phyloP scores from a whole-genome alignment of 371 early-diverging fungal genomes.

The Batrachochytrium dendrobatidis region DNA sequence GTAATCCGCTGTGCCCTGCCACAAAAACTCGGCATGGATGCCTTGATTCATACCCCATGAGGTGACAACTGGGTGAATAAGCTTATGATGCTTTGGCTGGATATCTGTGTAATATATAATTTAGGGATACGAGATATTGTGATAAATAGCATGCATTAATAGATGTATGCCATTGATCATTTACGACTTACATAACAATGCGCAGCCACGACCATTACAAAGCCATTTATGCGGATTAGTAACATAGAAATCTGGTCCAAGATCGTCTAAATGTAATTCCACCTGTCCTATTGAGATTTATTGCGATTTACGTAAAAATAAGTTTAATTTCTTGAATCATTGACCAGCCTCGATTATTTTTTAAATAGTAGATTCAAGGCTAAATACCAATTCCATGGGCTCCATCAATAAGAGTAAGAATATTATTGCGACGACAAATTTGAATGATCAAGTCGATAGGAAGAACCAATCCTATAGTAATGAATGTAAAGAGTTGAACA shows the following conservation, averaged over 20 bases:
- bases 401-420: slow-evolving; percentile 60
- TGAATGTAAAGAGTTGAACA: too few relatives aligned
- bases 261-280: slow-evolving; percentile 43
- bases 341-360: too few relatives aligned
- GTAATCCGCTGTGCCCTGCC: slow-evolving; percentile 46
- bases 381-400: slow-evolving; percentile 64
- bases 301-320: too few relatives aligned
- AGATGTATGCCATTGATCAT: too few relatives aligned
- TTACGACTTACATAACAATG: slow-evolving; percentile 45
- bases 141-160: too few relatives aligned
- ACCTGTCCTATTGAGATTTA: slow-evolving; percentile 45
- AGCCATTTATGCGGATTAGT: slow-evolving; percentile 74
- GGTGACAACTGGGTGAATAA: slow-evolving; percentile 43
- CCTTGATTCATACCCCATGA: slow-evolving; percentile 38
- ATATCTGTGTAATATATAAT: slow-evolving; percentile 26
- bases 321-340: too few relatives aligned
- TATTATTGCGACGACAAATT: slow-evolving; percentile 41
- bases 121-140: too few relatives aligned
- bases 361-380: too few relatives aligned
- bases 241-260: slow-evolving; percentile 60
- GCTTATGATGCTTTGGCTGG: slow-evolving; percentile 14
- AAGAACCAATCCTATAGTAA: slow-evolving; percentile 35
- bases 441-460: slow-evolving; percentile 51
- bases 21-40: slow-evolving; percentile 38
- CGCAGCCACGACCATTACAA: slow-evolving; percentile 52